Evolutionary conservation across 202 grass and related monocot species (phyloP).

Genomic region (Digitaria exilis): DNA sequence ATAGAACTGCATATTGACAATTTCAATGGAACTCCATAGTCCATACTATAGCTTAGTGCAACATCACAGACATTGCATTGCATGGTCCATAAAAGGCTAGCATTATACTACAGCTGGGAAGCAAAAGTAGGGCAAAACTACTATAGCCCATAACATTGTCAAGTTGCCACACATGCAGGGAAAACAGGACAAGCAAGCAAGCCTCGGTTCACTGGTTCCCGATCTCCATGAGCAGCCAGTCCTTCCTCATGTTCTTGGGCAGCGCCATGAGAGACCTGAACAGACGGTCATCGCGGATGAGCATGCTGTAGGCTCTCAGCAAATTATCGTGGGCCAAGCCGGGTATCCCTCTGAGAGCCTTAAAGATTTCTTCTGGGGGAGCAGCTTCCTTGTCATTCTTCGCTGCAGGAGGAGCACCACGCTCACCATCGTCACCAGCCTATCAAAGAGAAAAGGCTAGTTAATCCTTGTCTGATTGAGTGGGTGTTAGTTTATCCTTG

Average conservation of each 20-base stretch:
- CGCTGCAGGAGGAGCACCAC: not conserved
- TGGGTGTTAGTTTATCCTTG: not conserved
- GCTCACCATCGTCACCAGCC: not conserved
- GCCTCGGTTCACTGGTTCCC: not conserved
- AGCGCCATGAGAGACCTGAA: slow-evolving; percentile 24
- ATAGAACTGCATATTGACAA: not conserved
- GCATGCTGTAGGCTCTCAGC: not conserved
- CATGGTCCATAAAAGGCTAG: too few species aligned
- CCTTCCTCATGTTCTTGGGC: slow-evolving; percentile 15
- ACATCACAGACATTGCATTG: not conserved
- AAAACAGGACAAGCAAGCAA: too few species aligned
- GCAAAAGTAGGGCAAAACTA: too few species aligned
- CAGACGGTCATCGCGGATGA: not conserved
- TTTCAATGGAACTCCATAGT: not conserved
- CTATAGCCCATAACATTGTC: too few species aligned
- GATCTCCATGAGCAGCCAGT: slow-evolving; percentile 27
- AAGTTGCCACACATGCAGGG: too few species aligned
- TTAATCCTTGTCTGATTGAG: not conserved
- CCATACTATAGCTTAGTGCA: not conserved
- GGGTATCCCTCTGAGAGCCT: not conserved
- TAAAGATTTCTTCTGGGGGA: not conserved
- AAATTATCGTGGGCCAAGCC: not conserved
- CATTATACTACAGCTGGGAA: not conserved
- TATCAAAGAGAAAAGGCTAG: not conserved
- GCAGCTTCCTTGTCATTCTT: not conserved